Conservation (phyloP, 169 alveolate genomes). For the Plasmodium sp. region DNA sequence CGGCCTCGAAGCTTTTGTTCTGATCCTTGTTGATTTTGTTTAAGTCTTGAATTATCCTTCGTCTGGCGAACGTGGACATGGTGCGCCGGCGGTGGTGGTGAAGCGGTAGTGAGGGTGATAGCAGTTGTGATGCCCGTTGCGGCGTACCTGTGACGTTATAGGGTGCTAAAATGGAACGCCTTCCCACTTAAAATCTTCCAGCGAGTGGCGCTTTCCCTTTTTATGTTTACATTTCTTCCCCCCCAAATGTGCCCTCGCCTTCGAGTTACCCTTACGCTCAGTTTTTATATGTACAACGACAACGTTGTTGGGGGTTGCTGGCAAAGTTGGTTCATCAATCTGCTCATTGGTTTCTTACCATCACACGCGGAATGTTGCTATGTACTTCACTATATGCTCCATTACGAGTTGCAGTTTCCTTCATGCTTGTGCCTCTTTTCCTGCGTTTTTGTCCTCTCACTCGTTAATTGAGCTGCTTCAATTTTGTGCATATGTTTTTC, state of each 20-base stretch:
- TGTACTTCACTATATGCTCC: not conserved
- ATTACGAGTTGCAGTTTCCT: not conserved
- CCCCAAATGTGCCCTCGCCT: not conserved
- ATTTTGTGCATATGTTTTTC: not conserved
- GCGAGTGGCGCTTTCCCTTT: not conserved
- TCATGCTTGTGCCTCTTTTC: not conserved
- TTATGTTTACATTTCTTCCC: not conserved
- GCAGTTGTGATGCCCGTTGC: not conserved
- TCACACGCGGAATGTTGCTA: not conserved
- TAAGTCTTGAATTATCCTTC: slow-evolving; percentile 92
- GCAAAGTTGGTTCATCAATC: not conserved
- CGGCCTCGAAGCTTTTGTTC: slow-evolving; percentile 92
- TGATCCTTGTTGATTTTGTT: slow-evolving; percentile 90
- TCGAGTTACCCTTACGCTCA: not conserved
- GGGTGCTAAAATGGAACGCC: not conserved
- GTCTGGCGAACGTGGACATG: slow-evolving; percentile 89
- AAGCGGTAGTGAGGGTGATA: not conserved
- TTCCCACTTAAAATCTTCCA: not conserved
- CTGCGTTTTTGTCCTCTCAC: not conserved
- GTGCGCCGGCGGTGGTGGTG: not conserved
- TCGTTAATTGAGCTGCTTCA: not conserved
- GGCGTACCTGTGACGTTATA: not conserved
- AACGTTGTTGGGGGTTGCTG: not conserved
- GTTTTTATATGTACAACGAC: not conserved
- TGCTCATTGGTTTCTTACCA: not conserved